A percentile compares a stretch with the other conserved stretches of the same genome.
Conservation (phyloP, 768 basidiomycete species). For the Termitomyces sp. region DNA sequence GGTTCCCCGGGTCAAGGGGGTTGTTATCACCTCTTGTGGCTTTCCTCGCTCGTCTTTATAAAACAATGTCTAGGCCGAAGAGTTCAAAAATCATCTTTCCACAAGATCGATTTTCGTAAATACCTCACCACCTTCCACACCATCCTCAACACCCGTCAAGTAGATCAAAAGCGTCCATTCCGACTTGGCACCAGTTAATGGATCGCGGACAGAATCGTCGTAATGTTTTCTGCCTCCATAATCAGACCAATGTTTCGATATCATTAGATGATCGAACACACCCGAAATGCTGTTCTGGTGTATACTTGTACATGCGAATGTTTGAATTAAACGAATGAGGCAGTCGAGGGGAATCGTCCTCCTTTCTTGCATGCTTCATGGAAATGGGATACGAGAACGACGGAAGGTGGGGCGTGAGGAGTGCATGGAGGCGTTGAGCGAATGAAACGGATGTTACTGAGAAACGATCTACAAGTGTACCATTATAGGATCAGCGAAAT, state of each 20-base stretch:
- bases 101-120: neutral
- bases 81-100: neutral
- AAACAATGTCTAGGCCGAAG: constrained; percentile 53
- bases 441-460: constrained; percentile 56
- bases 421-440: constrained; percentile 43
- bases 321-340: constrained; percentile 68
- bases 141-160: constrained; percentile 66
- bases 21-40: constrained; percentile 40
- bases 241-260: neutral
- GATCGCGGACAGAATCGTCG: constrained; percentile 63
- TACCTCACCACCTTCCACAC: constrained; percentile 68
- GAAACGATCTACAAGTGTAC: constrained; percentile 45
- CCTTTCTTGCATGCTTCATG: constrained; percentile 21
- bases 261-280: constrained; percentile 13
- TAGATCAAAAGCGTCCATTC: constrained; percentile 80
- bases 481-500: neutral
- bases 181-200: constrained; percentile 53
- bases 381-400: constrained; percentile 42
- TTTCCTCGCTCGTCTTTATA: constrained; percentile 53
- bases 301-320: constrained; percentile 70
- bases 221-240: constrained; percentile 49
- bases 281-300: constrained; percentile 62
- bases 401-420: constrained; percentile 56
- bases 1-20: constrained; percentile 55
- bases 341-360: constrained; percentile 21